Conservation (phyloP, 257 asterid genomes). For the Orobanche coerulescens region DNA sequence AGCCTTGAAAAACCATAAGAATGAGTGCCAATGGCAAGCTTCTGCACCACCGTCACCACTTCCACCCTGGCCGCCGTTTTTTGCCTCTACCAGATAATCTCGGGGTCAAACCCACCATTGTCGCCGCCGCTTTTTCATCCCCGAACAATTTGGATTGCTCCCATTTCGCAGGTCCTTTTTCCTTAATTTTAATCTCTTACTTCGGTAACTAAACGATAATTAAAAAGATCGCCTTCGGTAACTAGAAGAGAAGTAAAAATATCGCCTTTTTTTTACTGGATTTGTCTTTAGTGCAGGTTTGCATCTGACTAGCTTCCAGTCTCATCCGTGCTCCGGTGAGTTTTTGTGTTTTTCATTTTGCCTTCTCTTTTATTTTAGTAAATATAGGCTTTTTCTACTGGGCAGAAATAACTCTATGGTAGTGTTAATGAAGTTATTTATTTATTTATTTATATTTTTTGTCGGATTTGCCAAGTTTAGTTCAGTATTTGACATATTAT, state of each 20-base stretch:
- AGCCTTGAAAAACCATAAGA: too few species aligned
- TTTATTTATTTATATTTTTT: neutral
- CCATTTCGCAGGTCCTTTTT: slow-evolving; percentile 28
- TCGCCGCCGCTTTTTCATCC: slow-evolving; percentile 23
- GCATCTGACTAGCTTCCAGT: slow-evolving; percentile 16
- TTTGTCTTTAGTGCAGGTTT: slow-evolving; percentile 23
- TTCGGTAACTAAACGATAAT: neutral
- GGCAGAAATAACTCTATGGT: neutral
- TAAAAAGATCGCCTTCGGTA: too few species aligned
- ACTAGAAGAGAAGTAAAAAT: too few species aligned
- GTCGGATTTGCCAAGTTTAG: too few species aligned
- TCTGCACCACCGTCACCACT: slow-evolving; percentile 28
- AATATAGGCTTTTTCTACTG: neutral
- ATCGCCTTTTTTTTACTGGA: neutral
- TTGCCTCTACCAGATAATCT: slow-evolving; percentile 10
- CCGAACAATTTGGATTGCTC: slow-evolving; percentile 17
- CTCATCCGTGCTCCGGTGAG: slow-evolving; percentile 29
- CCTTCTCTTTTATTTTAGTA: neutral
- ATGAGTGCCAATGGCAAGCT: slow-evolving; percentile 28
- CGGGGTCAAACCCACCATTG: slow-evolving; percentile 4
- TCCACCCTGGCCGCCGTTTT: slow-evolving; percentile 27
- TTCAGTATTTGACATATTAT: too few species aligned
- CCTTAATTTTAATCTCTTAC: slow-evolving; percentile 5
- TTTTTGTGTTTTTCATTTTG: neutral
- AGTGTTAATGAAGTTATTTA: neutral